Conservation (phyloP, 169 alveolate species). For the Cryptosporidium tyzzeri region DNA sequence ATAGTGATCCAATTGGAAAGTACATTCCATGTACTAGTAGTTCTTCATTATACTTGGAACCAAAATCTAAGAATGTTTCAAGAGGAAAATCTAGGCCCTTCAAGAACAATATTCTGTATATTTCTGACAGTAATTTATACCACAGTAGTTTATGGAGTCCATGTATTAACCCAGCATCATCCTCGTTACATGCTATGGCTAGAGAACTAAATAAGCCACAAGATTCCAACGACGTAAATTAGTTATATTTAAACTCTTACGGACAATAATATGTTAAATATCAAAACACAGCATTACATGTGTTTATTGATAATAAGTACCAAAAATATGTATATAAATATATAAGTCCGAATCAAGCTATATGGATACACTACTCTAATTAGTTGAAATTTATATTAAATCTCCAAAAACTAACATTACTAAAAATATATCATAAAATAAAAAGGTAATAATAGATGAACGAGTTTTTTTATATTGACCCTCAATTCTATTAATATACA, state of each 20-base stretch:
- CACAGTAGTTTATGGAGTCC: conserved; percentile 74
- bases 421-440: too few species aligned
- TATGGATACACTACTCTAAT: too few species aligned
- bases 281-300: too few species aligned
- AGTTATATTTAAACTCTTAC: too few species aligned
- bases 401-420: not conserved
- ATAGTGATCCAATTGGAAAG: conserved; percentile 12
- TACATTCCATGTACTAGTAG: conserved; percentile 16
- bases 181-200: conserved; percentile 19
- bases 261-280: too few species aligned
- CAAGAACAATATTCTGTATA: not conserved
- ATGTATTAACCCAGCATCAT: not conserved
- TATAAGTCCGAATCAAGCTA: too few species aligned
- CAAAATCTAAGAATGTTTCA: conserved; percentile 22
- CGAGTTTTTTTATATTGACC: not conserved
- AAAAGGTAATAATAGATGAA: not conserved
- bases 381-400: too few species aligned
- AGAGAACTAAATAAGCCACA: conserved; percentile 11
- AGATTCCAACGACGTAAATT: not conserved
- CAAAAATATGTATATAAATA: too few species aligned
- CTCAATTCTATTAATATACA: not conserved
- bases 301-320: too few species aligned
- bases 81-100: conserved; percentile 50
- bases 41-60: conserved; percentile 27
- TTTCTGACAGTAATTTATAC: conserved; percentile 36